Evolutionary conservation across 2,329 filamentous ascomycete genomes (phyloP).

Genomic region (Aspergillus carbonarius): DNA sequence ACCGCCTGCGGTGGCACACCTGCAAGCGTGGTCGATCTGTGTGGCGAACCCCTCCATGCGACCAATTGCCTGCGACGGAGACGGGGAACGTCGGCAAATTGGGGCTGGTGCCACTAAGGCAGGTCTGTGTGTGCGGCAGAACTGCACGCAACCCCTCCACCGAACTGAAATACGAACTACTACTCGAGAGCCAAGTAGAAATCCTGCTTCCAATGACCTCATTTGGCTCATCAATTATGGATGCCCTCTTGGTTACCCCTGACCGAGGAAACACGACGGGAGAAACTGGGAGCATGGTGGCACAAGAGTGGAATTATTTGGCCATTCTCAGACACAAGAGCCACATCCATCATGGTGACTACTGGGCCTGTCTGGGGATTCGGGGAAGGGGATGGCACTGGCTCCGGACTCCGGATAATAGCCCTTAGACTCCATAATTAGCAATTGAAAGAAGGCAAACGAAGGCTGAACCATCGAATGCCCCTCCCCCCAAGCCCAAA

Average conservation of each 20-base stretch:
- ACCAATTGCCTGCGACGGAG: background rate
- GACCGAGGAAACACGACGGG: background rate
- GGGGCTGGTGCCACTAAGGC: background rate
- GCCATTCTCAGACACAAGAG: background rate
- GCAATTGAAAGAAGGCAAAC: constrained; percentile 1
- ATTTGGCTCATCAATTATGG: background rate
- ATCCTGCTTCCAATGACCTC: background rate
- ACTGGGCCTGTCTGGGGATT: background rate
- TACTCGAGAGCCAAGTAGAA: background rate
- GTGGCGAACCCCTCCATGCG: background rate
- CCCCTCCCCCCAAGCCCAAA: background rate
- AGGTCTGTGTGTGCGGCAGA: background rate
- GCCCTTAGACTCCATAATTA: constrained; percentile 5
- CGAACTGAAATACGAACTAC: background rate
- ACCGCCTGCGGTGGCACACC: constrained; percentile 3
- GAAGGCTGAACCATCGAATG: constrained; percentile 5
- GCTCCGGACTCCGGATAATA: background rate
- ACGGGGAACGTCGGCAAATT: background rate
- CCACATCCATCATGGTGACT: background rate
- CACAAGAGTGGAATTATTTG: background rate
- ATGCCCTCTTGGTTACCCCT: background rate
- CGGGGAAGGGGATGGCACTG: background rate
- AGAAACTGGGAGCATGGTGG: too few species aligned
- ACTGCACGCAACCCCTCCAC: background rate
- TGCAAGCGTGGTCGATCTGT: constrained; percentile 7